Evolutionary conservation across 305 asterid species (phyloP), one percentile per base, ranked within the genome.

Genomic region (Petunia hybrid): DNA sequence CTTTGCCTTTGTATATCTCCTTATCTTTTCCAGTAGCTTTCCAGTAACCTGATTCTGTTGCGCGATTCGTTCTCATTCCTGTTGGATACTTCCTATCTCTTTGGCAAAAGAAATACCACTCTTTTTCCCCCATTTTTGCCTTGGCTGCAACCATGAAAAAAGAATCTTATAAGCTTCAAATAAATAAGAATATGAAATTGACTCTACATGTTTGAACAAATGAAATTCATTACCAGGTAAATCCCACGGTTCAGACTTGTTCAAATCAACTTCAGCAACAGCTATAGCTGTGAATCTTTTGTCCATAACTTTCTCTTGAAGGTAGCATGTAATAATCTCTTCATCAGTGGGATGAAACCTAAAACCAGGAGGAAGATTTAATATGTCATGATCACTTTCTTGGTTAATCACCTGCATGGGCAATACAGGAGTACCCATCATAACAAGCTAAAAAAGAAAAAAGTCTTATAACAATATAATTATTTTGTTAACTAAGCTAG

Each of bases 241-340:
- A 87, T 94, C 98, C 98, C 98, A 94, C 0, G 98, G 98, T 82
- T 94, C 98, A 63, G 87, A 91, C 91, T 89, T 94, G 73, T 92
- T 94, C 65, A 94, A 89, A 90, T 94, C 98, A 77, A 93, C 98
- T 82, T 92, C 95, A 16, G 85, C 92, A 56, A 94, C 88, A 59
- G 97, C 96, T 38, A 46, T 68, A 4, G 98, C 93, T 0, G 76
- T 63, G 78, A 94, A 91, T 3, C 87, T 71, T 6, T 83, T 77
- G 46, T 92, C 87, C 83, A 89, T 31, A 4, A 89, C 95, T 85
- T 92, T 94, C 53, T 85, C 85, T 6, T 81, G 31, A 14, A 94
- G 90, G 81, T 94, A 94, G 81, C 89, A 89, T 83, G 86, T 85
- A 87, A 94, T 88, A 76, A 94, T 89, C 81, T 94, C 98, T 65